phyloP scores from a whole-genome alignment of 306 rosid genomes.

The Hippophae gyantsensis region DNA sequence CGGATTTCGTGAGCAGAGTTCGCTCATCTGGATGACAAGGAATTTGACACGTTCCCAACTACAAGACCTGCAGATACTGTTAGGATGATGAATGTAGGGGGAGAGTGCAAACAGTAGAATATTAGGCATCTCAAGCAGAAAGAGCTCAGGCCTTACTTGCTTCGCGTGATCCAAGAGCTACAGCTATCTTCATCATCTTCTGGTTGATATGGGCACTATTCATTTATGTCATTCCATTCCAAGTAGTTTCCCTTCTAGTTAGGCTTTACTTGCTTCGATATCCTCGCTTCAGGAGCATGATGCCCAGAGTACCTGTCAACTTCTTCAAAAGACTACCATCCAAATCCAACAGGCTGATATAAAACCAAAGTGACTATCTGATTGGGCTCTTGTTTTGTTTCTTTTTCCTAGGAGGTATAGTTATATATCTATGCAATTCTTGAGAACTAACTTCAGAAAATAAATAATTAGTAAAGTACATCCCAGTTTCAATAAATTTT shows the following conservation, averaged over 20 bases:
- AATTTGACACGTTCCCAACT: constrained; percentile 77
- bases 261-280: constrained; percentile 73
- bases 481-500: constrained; percentile 21
- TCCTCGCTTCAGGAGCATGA: constrained; percentile 67
- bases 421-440: constrained; percentile 14
- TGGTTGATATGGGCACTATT: constrained; percentile 73
- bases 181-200: constrained; percentile 78
- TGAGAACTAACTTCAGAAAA: constrained; percentile 7
- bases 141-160: constrained; percentile 65
- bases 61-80: constrained; percentile 48
- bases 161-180: constrained; percentile 91
- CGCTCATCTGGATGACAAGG: constrained; percentile 69
- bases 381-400: constrained; percentile 1
- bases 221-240: constrained; percentile 82
- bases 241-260: constrained; percentile 56
- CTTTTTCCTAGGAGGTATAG: background rate
- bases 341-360: constrained; percentile 57
- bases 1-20: constrained; percentile 75
- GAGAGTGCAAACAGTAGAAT: constrained; percentile 86
- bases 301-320: constrained; percentile 82
- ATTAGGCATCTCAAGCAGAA: constrained; percentile 88
- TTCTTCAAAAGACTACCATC: constrained; percentile 93
- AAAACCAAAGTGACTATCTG: constrained; percentile 11
- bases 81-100: constrained; percentile 63
- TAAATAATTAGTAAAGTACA: constrained; percentile 1